Evolutionary conservation across 2,329 filamentous ascomycete genomes (phyloP).

Genomic region (Fusarium graminum): DNA sequence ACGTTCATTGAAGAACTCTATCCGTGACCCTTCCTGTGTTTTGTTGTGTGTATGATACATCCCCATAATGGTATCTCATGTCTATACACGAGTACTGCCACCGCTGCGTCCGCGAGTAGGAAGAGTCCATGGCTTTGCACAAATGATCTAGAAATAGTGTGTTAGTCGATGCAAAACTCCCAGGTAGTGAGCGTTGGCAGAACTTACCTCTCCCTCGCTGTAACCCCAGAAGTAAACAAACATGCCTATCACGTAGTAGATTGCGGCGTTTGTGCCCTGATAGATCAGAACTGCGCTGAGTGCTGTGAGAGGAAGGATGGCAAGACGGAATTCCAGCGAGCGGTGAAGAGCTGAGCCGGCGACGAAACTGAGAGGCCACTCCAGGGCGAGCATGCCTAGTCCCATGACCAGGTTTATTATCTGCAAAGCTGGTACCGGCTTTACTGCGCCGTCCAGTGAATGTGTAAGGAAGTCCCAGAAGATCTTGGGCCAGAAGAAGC

Average conservation of each 20-base stretch:
- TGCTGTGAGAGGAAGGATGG: constrained; percentile 83
- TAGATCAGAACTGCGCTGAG: constrained; percentile 84
- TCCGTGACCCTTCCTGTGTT: constrained; percentile 19
- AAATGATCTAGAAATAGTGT: constrained; percentile 68
- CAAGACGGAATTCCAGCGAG: constrained; percentile 86
- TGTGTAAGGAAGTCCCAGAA: constrained; percentile 98
- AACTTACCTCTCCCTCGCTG: constrained; percentile 91
- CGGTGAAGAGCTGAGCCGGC: constrained; percentile 85
- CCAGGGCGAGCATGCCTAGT: constrained; percentile 82
- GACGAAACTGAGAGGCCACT: constrained; percentile 87
- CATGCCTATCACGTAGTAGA: constrained; percentile 92
- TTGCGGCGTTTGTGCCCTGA: constrained; percentile 89
- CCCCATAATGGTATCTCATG: constrained; percentile 12
- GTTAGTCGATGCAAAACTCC: constrained; percentile 17
- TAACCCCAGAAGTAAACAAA: constrained; percentile 96
- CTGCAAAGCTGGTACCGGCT: constrained; percentile 89
- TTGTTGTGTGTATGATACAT: constrained; percentile 36
- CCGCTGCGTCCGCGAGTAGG: constrained; percentile 64
- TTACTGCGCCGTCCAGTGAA: constrained; percentile 87
- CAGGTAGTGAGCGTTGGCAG: background rate
- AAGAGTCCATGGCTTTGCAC: constrained; percentile 77
- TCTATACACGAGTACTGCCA: constrained; percentile 41
- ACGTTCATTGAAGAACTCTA: constrained; percentile 8
- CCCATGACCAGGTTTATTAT: constrained; percentile 90
- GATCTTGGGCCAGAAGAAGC: constrained; percentile 98